Evolutionary conservation across 2,329 filamentous ascomycete species (phyloP).

Genomic region (Clarireedia homoeocarpa): DNA sequence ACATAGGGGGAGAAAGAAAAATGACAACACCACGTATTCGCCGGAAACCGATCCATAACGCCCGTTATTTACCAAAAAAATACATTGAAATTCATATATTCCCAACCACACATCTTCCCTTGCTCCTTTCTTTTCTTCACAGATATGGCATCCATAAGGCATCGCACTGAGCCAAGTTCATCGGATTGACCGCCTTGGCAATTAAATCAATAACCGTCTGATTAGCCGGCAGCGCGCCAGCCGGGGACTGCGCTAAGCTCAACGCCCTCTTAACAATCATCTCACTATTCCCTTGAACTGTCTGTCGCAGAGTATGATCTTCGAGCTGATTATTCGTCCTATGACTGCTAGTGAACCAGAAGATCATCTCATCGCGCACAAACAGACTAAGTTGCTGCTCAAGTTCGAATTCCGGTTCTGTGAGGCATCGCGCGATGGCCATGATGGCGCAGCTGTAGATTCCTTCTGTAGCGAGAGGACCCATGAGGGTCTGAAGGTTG

Average conservation of each 20-base stretch:
- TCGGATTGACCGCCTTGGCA: slow-evolving; percentile 85
- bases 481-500: slow-evolving; percentile 93
- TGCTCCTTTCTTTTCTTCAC: slow-evolving; percentile 33
- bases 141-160: slow-evolving; percentile 97
- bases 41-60: no score
- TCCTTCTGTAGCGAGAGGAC: slow-evolving; percentile 88
- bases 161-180: slow-evolving; percentile 81
- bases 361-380: slow-evolving; percentile 95
- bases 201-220: slow-evolving; percentile 96
- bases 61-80: not conserved
- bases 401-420: slow-evolving; percentile 82
- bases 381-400: slow-evolving; percentile 92
- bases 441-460: slow-evolving; percentile 94
- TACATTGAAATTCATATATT: not conserved
- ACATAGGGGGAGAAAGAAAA: no score
- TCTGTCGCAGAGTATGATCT: slow-evolving; percentile 59
- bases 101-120: not conserved
- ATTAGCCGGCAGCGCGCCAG: slow-evolving; percentile 81
- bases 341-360: slow-evolving; percentile 83
- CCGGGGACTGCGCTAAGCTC: slow-evolving; percentile 64
- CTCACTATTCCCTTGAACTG: slow-evolving; percentile 79
- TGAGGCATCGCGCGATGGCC: slow-evolving; percentile 90
- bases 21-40: no score
- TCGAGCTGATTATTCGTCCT: slow-evolving; percentile 47
- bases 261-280: slow-evolving; percentile 86